Evolutionary conservation across 495 filamentous ascomycete genomes (phyloP).

Genomic region (Penicillium alfredii): DNA sequence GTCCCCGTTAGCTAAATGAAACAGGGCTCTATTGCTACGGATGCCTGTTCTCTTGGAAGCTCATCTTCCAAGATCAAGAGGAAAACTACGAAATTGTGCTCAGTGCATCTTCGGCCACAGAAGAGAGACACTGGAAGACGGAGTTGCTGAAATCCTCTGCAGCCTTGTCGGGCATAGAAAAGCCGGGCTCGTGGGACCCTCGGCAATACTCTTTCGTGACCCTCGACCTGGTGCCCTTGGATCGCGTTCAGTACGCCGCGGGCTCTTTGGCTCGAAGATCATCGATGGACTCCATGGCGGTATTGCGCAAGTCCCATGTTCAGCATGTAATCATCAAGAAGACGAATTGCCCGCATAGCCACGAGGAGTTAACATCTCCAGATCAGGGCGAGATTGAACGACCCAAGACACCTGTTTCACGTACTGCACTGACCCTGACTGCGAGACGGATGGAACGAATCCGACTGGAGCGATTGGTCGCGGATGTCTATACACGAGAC

Average conservation of each 20-base stretch:
- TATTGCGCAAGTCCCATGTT: slow-evolving; percentile 51
- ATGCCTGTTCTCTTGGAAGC: slow-evolving; percentile 85
- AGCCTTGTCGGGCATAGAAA: slow-evolving; percentile 17
- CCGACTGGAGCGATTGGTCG: slow-evolving; percentile 66
- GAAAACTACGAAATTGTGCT: slow-evolving; percentile 79
- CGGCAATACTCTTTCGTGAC: slow-evolving; percentile 47
- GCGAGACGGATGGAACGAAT: slow-evolving; percentile 70
- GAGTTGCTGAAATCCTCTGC: slow-evolving; percentile 33
- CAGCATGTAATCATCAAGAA: slow-evolving; percentile 83
- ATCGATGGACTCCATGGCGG: slow-evolving; percentile 72
- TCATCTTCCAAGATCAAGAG: slow-evolving; percentile 74
- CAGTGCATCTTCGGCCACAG: slow-evolving; percentile 77
- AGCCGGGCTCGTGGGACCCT: slow-evolving; percentile 21
- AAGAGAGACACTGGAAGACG: slow-evolving; percentile 71
- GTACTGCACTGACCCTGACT: slow-evolving; percentile 30
- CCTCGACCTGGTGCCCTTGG: slow-evolving; percentile 67
- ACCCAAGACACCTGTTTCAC: slow-evolving; percentile 16
- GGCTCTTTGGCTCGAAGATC: slow-evolving; percentile 67
- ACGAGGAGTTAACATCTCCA: slow-evolving; percentile 18
- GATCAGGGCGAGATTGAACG: slow-evolving; percentile 30
- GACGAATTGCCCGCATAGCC: slow-evolving; percentile 64
- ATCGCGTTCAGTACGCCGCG: slow-evolving; percentile 63
- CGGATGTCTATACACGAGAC: slow-evolving; percentile 81
- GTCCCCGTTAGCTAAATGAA: slow-evolving; percentile 2
- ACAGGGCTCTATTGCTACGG: slow-evolving; percentile 79